Evolutionary conservation across 169 alveolate species (phyloP), one percentile per base, ranked within the genome.

Genomic region (Hepatocystis sp.): DNA sequence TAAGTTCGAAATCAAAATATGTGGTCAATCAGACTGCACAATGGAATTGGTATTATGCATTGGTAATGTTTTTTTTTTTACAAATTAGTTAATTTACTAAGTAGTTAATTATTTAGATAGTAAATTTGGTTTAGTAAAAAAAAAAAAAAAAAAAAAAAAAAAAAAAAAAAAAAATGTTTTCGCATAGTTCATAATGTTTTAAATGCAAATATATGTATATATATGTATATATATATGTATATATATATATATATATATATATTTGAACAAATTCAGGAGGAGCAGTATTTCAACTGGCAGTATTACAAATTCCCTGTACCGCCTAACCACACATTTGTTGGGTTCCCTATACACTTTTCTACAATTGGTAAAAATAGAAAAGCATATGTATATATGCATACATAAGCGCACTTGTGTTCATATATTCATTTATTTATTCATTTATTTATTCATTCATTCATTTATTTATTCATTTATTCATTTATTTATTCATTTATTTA

Each of bases 321-420:
- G 2, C 94, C 94, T 1, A 94, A 91, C 71, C 94, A 90, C 60
- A 94, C 97, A 11, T 94, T 94, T 68, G 91, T 94, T 4, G 97
- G 97, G n/a, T 86, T 91, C n/a, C 97, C 97, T 2, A 93, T 94
- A 15, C 97, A 93, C 64, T 94, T 94, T 78, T 94, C 92, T 39
- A 94, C 96, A 30, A 47, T 39, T 4, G 84, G 89, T 81, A 39
- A 42, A 13, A 15, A 39, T 0, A 30, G 28, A 66, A 17, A 15
- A 30, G 28, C n/a, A n/a, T n/a, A n/a, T n/a, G n/a, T n/a, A n/a
- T n/a, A n/a, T n/a, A n/a, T n/a, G n/a, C n/a, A n/a, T n/a, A n/a
- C n/a, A n/a, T n/a, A n/a, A n/a, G n/a, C n/a, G n/a, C n/a, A n/a
- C n/a, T n/a, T n/a, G n/a, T n/a, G n/a, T n/a, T n/a, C n/a, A n/a